Percentiles rank a stretch among this genome's conserved stretches.
Conservation (phyloP, 148 eudicot genomes). For the Amaranthus cruentus region DNA sequence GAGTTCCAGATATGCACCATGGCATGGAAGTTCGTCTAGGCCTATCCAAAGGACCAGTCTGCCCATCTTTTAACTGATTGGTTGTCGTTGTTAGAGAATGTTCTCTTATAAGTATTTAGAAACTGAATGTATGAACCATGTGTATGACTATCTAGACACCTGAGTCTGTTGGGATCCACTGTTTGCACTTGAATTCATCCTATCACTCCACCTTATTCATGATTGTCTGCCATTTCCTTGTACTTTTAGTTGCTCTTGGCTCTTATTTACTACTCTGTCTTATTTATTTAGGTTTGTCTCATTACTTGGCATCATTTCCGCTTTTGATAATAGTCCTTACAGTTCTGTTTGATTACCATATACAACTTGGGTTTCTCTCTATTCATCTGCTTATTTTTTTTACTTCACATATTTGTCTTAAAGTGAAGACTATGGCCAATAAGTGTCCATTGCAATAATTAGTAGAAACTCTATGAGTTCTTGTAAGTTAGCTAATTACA, state of each 20-base stretch:
- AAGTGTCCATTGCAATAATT: too few species aligned
- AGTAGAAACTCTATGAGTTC: too few species aligned
- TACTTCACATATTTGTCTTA: too few species aligned
- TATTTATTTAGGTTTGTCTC: too few species aligned
- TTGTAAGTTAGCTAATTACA: too few species aligned
- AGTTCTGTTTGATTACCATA: background rate
- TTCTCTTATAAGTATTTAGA: constrained; percentile 7
- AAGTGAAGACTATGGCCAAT: too few species aligned
- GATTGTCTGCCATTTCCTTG: background rate
- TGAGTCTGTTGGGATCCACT: constrained; percentile 7
- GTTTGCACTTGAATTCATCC: background rate
- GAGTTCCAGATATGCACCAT: constrained; percentile 85
- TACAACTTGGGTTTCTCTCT: too few species aligned
- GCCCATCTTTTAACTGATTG: constrained; percentile 71
- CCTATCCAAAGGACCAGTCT: constrained; percentile 78
- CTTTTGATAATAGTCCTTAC: background rate
- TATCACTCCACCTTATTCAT: background rate
- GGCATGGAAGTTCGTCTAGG: constrained; percentile 93
- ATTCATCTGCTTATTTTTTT: too few species aligned
- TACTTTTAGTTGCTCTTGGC: background rate
- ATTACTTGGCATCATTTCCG: background rate
- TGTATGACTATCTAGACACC: background rate
- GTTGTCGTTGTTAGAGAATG: constrained; percentile 10
- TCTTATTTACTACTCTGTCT: too few species aligned
- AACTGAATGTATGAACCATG: constrained; percentile 14